Conservation (phyloP, 306 rosid species). For the Prunus mira region DNA sequence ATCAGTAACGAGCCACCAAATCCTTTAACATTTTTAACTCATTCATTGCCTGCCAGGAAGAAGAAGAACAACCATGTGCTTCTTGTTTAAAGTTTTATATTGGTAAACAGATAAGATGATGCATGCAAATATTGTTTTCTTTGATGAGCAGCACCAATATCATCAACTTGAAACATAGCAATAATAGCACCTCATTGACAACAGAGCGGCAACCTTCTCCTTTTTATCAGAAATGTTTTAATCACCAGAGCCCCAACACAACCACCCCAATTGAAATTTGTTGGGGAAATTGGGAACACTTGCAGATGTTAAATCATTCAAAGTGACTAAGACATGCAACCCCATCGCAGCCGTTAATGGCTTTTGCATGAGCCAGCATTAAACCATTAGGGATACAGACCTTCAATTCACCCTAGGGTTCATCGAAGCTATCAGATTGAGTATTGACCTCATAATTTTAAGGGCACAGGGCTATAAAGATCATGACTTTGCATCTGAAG, state of each 20-base stretch:
- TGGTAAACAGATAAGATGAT: no score
- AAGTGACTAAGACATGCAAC: slow-evolving; percentile 8
- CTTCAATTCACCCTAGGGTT: not conserved
- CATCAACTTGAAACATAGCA: no score
- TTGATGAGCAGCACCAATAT: no score
- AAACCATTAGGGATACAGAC: not conserved
- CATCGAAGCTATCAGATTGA: not conserved
- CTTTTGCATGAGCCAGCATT: not conserved
- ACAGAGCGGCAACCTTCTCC: not conserved
- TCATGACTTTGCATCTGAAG: not conserved
- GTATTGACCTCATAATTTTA: not conserved
- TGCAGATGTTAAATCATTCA: not conserved
- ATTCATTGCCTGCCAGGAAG: no score
- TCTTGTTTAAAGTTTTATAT: no score
- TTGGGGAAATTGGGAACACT: slow-evolving; percentile 15
- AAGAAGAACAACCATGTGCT: no score
- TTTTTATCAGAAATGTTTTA: slow-evolving; percentile 1
- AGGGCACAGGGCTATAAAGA: not conserved
- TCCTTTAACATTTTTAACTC: no score
- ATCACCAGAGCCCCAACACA: slow-evolving; percentile 27
- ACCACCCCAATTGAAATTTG: slow-evolving; percentile 21
- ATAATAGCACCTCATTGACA: not conserved
- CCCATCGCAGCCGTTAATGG: slow-evolving; percentile 1
- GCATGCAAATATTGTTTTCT: no score
- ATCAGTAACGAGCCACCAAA: no score